Conservation (phyloP, 148 eudicot species). For the Rhododendron molle region DNA sequence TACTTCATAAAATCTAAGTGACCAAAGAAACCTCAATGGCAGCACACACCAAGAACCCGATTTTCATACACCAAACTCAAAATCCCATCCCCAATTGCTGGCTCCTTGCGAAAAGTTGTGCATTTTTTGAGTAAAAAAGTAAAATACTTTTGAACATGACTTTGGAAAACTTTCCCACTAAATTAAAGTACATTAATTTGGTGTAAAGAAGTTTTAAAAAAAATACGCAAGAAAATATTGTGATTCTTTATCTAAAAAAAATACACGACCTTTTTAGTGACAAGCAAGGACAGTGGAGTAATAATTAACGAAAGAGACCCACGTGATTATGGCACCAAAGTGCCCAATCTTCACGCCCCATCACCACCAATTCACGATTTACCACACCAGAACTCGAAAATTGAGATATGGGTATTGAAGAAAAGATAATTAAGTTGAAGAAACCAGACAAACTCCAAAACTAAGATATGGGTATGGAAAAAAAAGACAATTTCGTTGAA, state of each 20-base stretch:
- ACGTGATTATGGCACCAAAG: neutral
- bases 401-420: slow-evolving; percentile 8
- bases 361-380: neutral
- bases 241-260: neutral
- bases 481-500: neutral
- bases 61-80: neutral
- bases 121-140: neutral
- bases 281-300: neutral
- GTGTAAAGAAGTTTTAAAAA: neutral
- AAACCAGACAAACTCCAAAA: neutral
- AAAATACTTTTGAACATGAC: neutral
- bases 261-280: neutral
- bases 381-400: neutral
- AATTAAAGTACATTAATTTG: neutral
- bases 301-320: neutral
- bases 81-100: neutral
- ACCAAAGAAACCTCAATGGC: neutral
- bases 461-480: neutral
- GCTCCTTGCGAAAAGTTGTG: neutral
- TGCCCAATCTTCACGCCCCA: neutral
- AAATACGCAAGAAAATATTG: neutral
- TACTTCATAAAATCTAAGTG: neutral
- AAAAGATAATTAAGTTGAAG: slow-evolving; percentile 21
- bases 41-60: neutral
- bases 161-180: neutral